Conservation (phyloP, 257 asterid genomes). For the Nicotiana tomentosiformis region DNA sequence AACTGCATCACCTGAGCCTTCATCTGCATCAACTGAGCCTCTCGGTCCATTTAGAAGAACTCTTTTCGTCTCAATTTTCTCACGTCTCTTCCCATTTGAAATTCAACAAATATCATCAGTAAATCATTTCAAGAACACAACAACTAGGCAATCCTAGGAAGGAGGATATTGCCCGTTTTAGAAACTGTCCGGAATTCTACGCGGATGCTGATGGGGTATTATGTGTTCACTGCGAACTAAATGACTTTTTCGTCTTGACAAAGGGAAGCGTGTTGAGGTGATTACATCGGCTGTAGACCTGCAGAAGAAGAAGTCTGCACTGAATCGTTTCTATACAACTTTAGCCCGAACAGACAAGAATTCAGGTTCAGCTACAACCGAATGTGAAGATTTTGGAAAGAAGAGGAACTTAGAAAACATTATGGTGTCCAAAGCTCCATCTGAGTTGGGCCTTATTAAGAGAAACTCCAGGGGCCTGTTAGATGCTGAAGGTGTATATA, state of each 20-base stretch:
- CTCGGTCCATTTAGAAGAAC: too few species aligned
- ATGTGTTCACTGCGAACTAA: conserved; percentile 89
- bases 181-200: conserved; percentile 71
- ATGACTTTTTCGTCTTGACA: conserved; percentile 78
- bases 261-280: conserved; percentile 56
- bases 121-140: too few species aligned
- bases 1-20: too few species aligned
- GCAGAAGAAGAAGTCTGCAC: conserved; percentile 68
- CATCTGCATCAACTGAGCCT: too few species aligned
- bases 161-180: conserved; percentile 71
- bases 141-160: conserved; percentile 55
- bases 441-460: conserved; percentile 82
- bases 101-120: too few species aligned
- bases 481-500: conserved; percentile 49
- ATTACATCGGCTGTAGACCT: conserved; percentile 59
- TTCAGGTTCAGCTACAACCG: conserved; percentile 34
- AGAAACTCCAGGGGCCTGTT: conserved; percentile 62
- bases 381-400: conserved; percentile 48
- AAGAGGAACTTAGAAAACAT: conserved; percentile 79
- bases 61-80: too few species aligned
- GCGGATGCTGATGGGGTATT: conserved; percentile 71
- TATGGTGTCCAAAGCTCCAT: conserved; percentile 85
- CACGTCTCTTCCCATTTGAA: too few species aligned
- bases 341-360: conserved; percentile 56
- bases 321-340: conserved; percentile 64